Evolutionary conservation across 129 eudicot species (phyloP).

Genomic region (Ambrosia trifida): DNA sequence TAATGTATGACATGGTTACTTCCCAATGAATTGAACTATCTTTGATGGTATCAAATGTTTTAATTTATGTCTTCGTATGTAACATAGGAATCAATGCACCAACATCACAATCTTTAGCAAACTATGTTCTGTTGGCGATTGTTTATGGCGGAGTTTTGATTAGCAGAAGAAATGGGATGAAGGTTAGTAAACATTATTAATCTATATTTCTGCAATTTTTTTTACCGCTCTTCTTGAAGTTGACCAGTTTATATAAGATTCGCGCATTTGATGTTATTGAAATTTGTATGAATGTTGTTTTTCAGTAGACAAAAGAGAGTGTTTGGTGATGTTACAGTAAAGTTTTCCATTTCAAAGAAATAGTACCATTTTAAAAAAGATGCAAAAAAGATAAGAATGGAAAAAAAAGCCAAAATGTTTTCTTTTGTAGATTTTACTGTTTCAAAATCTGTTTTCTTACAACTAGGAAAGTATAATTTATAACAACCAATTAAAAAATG

Average conservation of each 20-base stretch:
- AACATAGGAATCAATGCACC: slow-evolving; percentile 86
- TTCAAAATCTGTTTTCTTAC: background rate
- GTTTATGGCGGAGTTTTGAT: slow-evolving; percentile 67
- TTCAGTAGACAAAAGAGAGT: background rate
- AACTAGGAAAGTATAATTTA: background rate
- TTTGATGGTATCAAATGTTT: background rate
- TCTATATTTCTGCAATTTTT: slow-evolving; percentile 1
- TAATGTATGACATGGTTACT: slow-evolving; percentile 12
- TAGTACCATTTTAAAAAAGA: background rate
- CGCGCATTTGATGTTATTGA: background rate
- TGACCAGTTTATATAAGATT: background rate
- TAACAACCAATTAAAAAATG: slow-evolving; percentile 39
- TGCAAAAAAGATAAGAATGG: background rate
- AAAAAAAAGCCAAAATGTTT: background rate
- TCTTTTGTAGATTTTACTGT: slow-evolving; percentile 10
- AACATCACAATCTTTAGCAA: slow-evolving; percentile 82
- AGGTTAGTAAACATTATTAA: slow-evolving; percentile 52
- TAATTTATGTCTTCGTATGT: slow-evolving; percentile 12
- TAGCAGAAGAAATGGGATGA: slow-evolving; percentile 51
- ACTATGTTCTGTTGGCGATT: slow-evolving; percentile 73
- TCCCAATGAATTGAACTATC: slow-evolving; percentile 9
- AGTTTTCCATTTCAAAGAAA: slow-evolving; percentile 1
- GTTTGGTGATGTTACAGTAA: background rate
- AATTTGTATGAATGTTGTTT: background rate
- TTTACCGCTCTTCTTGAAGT: slow-evolving; percentile 6